Percentiles rank a stretch among this genome's conserved stretches.
These are phyloP conservation scores for Arachis stenosperma DNA, from an alignment of 306 rosid genomes.

Conservation along the genomic window DNA sequence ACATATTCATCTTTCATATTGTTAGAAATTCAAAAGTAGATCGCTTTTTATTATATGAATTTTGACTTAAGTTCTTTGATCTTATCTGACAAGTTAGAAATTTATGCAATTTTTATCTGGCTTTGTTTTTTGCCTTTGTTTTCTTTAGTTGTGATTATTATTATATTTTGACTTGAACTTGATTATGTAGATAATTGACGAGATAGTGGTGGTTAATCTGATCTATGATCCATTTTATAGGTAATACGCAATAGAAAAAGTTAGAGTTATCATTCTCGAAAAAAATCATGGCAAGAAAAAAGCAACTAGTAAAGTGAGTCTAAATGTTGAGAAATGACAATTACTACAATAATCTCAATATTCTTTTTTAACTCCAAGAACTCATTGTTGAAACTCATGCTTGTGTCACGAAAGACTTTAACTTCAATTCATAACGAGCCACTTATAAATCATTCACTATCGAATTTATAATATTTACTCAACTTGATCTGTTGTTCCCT, in stretches of 20 bases:
- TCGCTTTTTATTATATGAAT: not conserved
- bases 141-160: conserved; percentile 17
- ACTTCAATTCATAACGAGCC: no score
- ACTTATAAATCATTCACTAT: no score
- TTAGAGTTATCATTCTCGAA: no score
- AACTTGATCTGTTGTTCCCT: no score
- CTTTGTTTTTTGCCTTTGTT: not conserved
- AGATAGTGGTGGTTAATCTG: conserved; percentile 27
- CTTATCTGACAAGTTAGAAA: conserved; percentile 5
- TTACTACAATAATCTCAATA: no score
- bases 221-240: conserved; percentile 51
- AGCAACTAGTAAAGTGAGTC: no score
- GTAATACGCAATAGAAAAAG: conserved; percentile 32
- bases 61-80: not conserved
- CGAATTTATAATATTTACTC: no score
- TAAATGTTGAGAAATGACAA: no score
- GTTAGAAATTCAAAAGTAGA: not conserved
- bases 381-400: no score
- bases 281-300: no score
- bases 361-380: no score
- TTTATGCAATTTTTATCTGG: conserved; percentile 2
- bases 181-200: conserved; percentile 3
- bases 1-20: conserved; percentile 22
- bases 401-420: no score
- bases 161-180: conserved; percentile 22